Evolutionary conservation across 78 protist genomes (phyloP).

Genomic region (Dictyostelium brefeldianum): DNA sequence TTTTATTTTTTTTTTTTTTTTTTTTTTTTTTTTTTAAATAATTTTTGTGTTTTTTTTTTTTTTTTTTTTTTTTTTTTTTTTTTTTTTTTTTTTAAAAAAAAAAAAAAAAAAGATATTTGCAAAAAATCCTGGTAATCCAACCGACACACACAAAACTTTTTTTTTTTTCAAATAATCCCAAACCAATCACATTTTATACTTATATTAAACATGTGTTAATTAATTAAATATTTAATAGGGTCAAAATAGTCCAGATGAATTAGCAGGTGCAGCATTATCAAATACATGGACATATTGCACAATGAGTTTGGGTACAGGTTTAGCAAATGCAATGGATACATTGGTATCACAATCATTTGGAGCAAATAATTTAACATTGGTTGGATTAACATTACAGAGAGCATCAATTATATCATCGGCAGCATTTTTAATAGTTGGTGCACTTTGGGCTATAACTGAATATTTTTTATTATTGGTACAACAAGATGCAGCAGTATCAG

Average conservation of each 20-base stretch:
- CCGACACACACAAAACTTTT: background rate
- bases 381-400: slow-evolving; percentile 59
- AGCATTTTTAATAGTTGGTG: slow-evolving; percentile 18
- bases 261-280: slow-evolving; percentile 67
- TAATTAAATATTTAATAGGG: slow-evolving; percentile 9
- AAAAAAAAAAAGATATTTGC: background rate
- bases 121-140: background rate
- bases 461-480: slow-evolving; percentile 22
- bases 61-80: background rate
- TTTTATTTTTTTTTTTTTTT: too few relatives aligned
- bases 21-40: too few relatives aligned
- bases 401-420: slow-evolving; percentile 11
- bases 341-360: slow-evolving; percentile 60
- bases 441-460: slow-evolving; percentile 37
- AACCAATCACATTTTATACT: background rate
- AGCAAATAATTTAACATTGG: slow-evolving; percentile 49
- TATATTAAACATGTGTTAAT: background rate
- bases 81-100: background rate
- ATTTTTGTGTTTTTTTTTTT: background rate
- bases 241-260: slow-evolving; percentile 8
- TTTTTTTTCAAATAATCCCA: background rate
- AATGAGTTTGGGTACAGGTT: slow-evolving; percentile 30
- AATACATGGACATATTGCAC: slow-evolving; percentile 82
- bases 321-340: slow-evolving; percentile 69
- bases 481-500: background rate